Conservation (phyloP, 2,329 filamentous ascomycete species). For the Ophiostoma ulmi region DNA sequence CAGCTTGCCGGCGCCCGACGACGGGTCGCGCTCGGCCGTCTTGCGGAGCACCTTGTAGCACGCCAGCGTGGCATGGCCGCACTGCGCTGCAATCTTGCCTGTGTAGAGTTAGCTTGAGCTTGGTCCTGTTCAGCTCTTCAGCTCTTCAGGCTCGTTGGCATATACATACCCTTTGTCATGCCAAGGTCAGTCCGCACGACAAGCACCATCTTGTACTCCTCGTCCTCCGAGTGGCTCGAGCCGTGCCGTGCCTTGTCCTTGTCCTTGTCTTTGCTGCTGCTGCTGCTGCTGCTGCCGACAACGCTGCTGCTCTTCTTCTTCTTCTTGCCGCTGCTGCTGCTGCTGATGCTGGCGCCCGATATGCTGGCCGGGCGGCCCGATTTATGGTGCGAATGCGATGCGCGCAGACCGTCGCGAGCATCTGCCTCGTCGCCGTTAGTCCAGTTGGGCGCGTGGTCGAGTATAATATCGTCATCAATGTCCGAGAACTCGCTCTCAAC, state of each 20-base stretch:
- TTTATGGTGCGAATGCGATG: constrained; percentile 16
- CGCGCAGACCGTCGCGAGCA: constrained; percentile 50
- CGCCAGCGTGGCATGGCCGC: constrained; percentile 89
- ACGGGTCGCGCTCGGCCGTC: constrained; percentile 46
- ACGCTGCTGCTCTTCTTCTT: constrained; percentile 33
- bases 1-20: constrained; percentile 54
- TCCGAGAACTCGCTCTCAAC: constrained; percentile 66
- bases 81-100: constrained; percentile 98
- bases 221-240: constrained; percentile 41
- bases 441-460: constrained; percentile 66
- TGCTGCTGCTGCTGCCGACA: constrained; percentile 31
- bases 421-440: constrained; percentile 57
- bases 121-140: background rate
- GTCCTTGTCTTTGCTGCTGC: constrained; percentile 34
- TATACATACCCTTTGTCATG: constrained; percentile 80
- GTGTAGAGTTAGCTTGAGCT: background rate
- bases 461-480: constrained; percentile 54
- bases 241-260: constrained; percentile 40
- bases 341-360: constrained; percentile 27
- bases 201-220: constrained; percentile 92
- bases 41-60: constrained; percentile 82
- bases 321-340: constrained; percentile 30
- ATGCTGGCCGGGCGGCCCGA: constrained; percentile 16
- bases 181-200: constrained; percentile 90
- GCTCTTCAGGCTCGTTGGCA: too few relatives aligned